Conservation (phyloP, 768 basidiomycete species). For the Mycena albidolilacea region DNA sequence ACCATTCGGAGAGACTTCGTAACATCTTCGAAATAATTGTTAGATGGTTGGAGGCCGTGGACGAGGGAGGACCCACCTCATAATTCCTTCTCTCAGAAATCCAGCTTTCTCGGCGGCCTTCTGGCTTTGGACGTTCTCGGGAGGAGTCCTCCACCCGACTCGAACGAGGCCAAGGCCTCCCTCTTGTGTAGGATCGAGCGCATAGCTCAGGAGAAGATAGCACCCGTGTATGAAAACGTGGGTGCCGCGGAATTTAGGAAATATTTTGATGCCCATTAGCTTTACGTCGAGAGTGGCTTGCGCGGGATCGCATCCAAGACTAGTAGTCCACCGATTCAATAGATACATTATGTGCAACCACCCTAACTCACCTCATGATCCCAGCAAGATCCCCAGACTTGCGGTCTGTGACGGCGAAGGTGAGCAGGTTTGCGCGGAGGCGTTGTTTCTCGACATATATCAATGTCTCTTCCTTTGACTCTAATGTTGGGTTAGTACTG, state of each 20-base stretch:
- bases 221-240: conserved; percentile 40
- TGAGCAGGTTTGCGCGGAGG: conserved; percentile 40
- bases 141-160: conserved; percentile 41
- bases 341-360: background rate
- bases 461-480: conserved; percentile 40
- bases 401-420: conserved; percentile 41
- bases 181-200: conserved; percentile 34
- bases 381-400: conserved; percentile 38
- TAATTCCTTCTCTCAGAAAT: conserved; percentile 37
- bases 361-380: conserved; percentile 29
- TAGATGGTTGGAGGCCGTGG: background rate
- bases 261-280: conserved; percentile 40
- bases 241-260: conserved; percentile 40
- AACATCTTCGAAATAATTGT: conserved; percentile 34
- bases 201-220: conserved; percentile 39
- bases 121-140: conserved; percentile 39
- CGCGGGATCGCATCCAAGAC: conserved; percentile 42
- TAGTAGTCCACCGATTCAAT: background rate
- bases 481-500: conserved; percentile 10
- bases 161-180: conserved; percentile 40
- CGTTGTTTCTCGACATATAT: conserved; percentile 43
- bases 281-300: conserved; percentile 42
- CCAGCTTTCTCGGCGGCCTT: conserved; percentile 42
- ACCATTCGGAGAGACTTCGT: conserved; percentile 39
- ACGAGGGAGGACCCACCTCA: conserved; percentile 29